phyloP scores from a whole-genome alignment of 257 asterid species.

The Solanum rostratum region DNA sequence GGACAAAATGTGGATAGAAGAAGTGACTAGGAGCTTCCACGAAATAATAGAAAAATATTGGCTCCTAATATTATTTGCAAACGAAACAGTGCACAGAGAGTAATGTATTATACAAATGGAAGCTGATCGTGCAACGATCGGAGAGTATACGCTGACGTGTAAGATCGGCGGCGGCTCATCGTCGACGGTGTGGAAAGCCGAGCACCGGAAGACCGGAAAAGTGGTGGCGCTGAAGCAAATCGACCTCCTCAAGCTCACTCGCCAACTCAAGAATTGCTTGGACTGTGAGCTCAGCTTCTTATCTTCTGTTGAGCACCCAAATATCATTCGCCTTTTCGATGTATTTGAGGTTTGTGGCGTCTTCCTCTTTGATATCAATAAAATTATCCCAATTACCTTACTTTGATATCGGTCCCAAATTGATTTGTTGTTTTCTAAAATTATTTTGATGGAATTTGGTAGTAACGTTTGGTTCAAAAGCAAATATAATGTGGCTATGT shows the following conservation, averaged over 20 bases:
- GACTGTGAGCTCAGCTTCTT: constrained; percentile 41
- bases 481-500: background rate
- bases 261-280: constrained; percentile 31
- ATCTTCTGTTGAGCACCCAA: constrained; percentile 48
- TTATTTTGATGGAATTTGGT: background rate
- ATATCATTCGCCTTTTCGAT: constrained; percentile 41
- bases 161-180: constrained; percentile 23
- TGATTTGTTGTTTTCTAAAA: no score
- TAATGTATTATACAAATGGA: background rate
- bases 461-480: background rate
- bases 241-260: constrained; percentile 22
- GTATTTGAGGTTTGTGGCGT: constrained; percentile 22
- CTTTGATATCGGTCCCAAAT: background rate
- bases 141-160: constrained; percentile 21
- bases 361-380: background rate
- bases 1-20: background rate
- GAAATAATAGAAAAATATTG: background rate
- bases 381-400: background rate
- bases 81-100: background rate
- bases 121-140: background rate
- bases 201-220: constrained; percentile 27
- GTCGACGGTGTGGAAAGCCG: constrained; percentile 40
- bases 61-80: background rate
- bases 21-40: background rate
- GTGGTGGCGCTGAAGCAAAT: constrained; percentile 36